These are phyloP conservation scores for Neonectria punicea DNA, from an alignment of 2,329 filamentous ascomycete species.

Conservation along the genomic window DNA sequence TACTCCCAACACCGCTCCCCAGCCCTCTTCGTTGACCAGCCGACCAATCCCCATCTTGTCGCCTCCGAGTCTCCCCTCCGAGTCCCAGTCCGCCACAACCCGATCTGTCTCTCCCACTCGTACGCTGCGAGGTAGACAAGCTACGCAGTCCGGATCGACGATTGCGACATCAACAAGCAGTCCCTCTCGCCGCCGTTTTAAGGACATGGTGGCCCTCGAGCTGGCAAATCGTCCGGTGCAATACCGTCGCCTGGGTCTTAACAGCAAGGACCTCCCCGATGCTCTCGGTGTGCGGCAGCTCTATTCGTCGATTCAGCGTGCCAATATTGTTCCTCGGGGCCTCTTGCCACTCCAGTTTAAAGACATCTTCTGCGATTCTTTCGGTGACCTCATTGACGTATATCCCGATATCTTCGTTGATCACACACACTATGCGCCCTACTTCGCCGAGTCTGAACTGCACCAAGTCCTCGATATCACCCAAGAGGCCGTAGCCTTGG, in stretches of 20 bases:
- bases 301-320: background rate
- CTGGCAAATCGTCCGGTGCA: background rate
- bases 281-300: background rate
- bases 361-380: background rate
- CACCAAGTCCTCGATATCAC: slow-evolving; percentile 8
- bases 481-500: slow-evolving; percentile 1
- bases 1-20: background rate
- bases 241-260: background rate
- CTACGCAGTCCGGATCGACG: background rate
- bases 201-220: background rate
- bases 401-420: background rate
- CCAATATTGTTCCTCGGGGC: background rate
- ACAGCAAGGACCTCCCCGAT: slow-evolving; percentile 1
- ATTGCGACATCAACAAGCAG: background rate
- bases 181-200: background rate
- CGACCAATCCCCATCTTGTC: background rate
- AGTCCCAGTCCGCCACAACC: background rate
- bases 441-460: background rate
- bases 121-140: background rate
- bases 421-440: background rate
- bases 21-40: background rate
- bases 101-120: background rate
- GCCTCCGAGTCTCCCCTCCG: background rate
- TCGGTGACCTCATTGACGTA: background rate
- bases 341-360: background rate